Evolutionary conservation across 1,284 basidiomycete species (phyloP), one percentile per base, ranked within the genome.

Genomic region (Cutaneotrichosporon curvatum): DNA sequence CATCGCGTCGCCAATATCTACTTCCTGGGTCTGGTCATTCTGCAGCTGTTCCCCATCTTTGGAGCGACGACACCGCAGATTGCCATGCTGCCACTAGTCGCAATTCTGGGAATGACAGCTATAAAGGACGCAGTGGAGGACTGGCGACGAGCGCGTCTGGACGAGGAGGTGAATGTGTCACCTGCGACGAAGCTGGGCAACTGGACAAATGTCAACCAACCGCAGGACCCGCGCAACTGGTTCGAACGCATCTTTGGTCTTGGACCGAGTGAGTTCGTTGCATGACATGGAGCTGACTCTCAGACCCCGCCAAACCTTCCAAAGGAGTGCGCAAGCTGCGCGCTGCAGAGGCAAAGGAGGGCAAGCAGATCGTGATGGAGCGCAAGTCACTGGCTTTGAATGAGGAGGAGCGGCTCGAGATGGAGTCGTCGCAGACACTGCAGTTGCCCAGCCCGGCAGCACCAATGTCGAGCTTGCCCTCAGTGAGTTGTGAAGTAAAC

Each of bases 91-190:
- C 94, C 92, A 0, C 78, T 97, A 18, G 74, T 88, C 16, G 87
- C 91, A 68, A 95, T 97, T 56, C 71, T 97, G 37, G 68, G 76
- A 25, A 85, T 95, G 51, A 96, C 94, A 7, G 91, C 85, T 10
- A 81, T 95, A 74, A 97, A 96, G 71, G 92, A 97, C 67, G 89
- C 83, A 11, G 76, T 96, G 46, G 94, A 97, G 73, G 92, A 97
- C 72, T 92, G 89, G 68, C 82, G 92, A 19, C 81, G 92, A 50
- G 85, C 86, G 4, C 67, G 74, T 4, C 77, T 94, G 37, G 92
- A 97, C 66, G 87, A 95, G 57, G 81, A 91, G 48, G 67, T 70
- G 36, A 70, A 70, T 49, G 68, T 65, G 35, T 63, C 62, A 10
- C 65, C 67, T 2, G 62, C 67, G 9, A 70, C 67, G 20, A 70